Percentiles rank a stretch among this genome's conserved stretches.
phyloP scores from a whole-genome alignment of 345 rosid species.

The Pistacia atlantica region DNA sequence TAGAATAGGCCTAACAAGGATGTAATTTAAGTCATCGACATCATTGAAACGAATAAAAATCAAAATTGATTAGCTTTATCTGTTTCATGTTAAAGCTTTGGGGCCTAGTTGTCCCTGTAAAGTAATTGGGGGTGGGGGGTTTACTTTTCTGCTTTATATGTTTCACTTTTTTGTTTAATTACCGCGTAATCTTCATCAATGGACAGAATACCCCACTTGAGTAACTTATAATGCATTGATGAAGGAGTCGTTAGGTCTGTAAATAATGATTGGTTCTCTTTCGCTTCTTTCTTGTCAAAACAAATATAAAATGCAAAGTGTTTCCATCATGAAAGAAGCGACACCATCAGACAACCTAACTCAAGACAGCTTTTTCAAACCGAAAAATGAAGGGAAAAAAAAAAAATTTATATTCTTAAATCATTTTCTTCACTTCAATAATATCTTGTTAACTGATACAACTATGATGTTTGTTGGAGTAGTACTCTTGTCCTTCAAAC shows the following conservation, averaged over 20 bases:
- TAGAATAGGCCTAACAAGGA: too few species aligned
- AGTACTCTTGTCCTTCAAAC: neutral
- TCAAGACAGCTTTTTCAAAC: neutral
- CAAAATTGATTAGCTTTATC: too few species aligned
- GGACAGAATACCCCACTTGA: constrained; percentile 2
- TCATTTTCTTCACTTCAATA: neutral
- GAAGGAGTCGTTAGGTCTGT: neutral
- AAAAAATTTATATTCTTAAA: neutral
- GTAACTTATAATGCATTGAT: neutral
- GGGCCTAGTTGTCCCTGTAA: too few species aligned
- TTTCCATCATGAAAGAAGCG: neutral
- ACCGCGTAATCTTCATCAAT: neutral
- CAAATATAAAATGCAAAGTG: neutral
- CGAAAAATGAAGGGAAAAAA: neutral
- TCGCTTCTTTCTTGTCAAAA: neutral
- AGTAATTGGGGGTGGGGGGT: too few species aligned
- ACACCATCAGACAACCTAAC: neutral
- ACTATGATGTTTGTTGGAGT: neutral
- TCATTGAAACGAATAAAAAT: too few species aligned
- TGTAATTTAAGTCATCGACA: too few species aligned
- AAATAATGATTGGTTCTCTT: neutral
- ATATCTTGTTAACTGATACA: neutral
- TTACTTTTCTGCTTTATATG: neutral
- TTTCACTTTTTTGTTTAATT: neutral
- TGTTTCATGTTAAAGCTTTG: too few species aligned